Evolutionary conservation across 805 yeast genomes (phyloP).

Genomic region (Ogataea pignaliae): DNA sequence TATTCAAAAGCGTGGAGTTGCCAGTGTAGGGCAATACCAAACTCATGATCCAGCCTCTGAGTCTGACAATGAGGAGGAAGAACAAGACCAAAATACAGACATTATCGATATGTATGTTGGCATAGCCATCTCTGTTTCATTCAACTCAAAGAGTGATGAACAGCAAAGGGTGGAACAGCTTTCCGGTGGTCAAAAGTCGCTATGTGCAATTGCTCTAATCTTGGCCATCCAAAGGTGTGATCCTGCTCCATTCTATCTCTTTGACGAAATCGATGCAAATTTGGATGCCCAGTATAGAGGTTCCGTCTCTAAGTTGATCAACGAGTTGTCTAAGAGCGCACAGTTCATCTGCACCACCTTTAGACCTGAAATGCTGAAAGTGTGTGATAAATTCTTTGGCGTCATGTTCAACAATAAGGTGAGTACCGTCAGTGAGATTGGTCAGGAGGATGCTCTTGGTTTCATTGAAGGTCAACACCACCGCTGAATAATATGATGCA

Average conservation of each 20-base stretch:
- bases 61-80: conserved; percentile 16
- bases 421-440: conserved; percentile 70
- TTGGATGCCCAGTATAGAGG: conserved; percentile 88
- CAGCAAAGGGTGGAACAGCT: conserved; percentile 85
- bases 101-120: conserved; percentile 64
- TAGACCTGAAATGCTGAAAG: conserved; percentile 85
- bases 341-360: conserved; percentile 97
- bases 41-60: conserved; percentile 14
- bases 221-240: conserved; percentile 92
- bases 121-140: conserved; percentile 81
- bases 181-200: conserved; percentile 94
- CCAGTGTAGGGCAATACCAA: conserved; percentile 4
- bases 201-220: conserved; percentile 93
- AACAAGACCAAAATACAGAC: conserved; percentile 12
- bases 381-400: conserved; percentile 83
- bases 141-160: conserved; percentile 80
- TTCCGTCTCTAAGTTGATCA: conserved; percentile 75
- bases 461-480: conserved; percentile 70
- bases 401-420: conserved; percentile 80
- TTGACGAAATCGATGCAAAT: conserved; percentile 96
- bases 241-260: conserved; percentile 94
- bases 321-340: conserved; percentile 59
- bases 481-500: conserved; percentile 2
- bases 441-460: conserved; percentile 68
- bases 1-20: conserved; percentile 44